These are phyloP conservation scores for Conoideocrella luteorostrata DNA, from an alignment of 2,329 filamentous ascomycete genomes.

Conservation along the genomic window DNA sequence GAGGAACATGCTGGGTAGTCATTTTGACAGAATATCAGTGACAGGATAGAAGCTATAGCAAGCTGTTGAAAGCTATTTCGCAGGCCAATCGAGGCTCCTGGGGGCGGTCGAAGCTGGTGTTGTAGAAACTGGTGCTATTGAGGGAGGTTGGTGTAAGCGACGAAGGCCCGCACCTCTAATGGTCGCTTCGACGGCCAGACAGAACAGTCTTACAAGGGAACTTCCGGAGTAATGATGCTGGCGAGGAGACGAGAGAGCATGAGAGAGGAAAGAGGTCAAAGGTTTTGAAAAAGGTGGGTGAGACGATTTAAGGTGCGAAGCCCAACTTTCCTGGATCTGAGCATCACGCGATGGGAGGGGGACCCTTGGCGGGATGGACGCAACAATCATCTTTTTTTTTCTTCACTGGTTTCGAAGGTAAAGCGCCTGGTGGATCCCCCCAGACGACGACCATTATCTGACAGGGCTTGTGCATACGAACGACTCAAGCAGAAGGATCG, in stretches of 20 bases:
- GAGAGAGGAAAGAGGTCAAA: neutral
- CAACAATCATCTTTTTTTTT: neutral
- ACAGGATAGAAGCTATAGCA: neutral
- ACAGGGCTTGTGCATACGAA: neutral
- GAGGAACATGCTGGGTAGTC: slow-evolving; percentile 63
- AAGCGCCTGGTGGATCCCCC: neutral
- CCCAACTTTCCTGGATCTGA: neutral
- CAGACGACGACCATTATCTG: neutral
- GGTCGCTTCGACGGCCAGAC: too few species aligned
- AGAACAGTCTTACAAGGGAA: too few species aligned
- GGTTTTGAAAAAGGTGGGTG: neutral
- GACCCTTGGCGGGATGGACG: neutral
- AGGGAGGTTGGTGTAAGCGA: too few species aligned
- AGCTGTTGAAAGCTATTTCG: slow-evolving; percentile 27
- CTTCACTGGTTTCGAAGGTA: neutral
- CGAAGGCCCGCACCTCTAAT: too few species aligned
- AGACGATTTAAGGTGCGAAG: neutral
- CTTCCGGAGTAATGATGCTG: too few species aligned
- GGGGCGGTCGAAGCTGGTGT: too few species aligned
- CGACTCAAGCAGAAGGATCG: neutral
- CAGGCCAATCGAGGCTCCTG: neutral
- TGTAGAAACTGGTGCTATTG: too few species aligned
- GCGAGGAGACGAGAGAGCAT: too few species aligned
- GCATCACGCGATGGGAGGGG: too few species aligned
- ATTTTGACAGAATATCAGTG: too few species aligned